Evolutionary conservation across 352 stramenopile genomes (phyloP), one percentile per base, ranked within the genome.

Genomic region (Pythium sukuiense): DNA sequence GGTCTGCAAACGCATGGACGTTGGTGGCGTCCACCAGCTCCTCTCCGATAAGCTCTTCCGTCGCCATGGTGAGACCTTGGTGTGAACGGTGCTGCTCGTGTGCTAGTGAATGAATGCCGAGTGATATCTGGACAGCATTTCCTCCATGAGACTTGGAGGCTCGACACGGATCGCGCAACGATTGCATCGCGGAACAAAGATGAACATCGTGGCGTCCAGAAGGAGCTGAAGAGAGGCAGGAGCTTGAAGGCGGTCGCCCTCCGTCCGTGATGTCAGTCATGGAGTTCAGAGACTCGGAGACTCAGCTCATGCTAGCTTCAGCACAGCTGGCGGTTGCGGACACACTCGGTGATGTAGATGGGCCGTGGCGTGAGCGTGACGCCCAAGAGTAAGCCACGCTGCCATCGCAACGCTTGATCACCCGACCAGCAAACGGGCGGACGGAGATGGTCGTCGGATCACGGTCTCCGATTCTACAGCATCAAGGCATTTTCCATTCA

Each of bases 1-100:
- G 27, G 56, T 80, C 65, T 3, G 73, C 73, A 52, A 80, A 61
- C 26, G 45, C 24, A 24, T 65, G 59, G 20, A 57, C 73, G 37
- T 60, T 80, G 33, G 48, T 48, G 6, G 64, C 63, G 8, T 65
- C 58, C 33, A 74, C 61, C 33, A 70, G 49, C 43, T 76, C 59
- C 55, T 80, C 73, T 11, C 73, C 73, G 27, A 77, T 59, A 48
- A 80, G 35, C 52, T 62, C 54, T 35, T 64, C 55, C 24, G 52
- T 56, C 18, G 57, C 41, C 57, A 49, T 63, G 2, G 53, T 30
- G 3, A 20, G 33, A n/a, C 20, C 6, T n/a, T 12, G 18, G n/a
- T n/a, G n/a, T n/a, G n/a, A n/a, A 30, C n/a, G 16, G 16, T 27
- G 30, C 6, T 43, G 52, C 30, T 11, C 6, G n/a, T n/a, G 37